Evolutionary conservation across 768 basidiomycete species (phyloP), one percentile per base, ranked within the genome.

Genomic region (Boletellus sp.): DNA sequence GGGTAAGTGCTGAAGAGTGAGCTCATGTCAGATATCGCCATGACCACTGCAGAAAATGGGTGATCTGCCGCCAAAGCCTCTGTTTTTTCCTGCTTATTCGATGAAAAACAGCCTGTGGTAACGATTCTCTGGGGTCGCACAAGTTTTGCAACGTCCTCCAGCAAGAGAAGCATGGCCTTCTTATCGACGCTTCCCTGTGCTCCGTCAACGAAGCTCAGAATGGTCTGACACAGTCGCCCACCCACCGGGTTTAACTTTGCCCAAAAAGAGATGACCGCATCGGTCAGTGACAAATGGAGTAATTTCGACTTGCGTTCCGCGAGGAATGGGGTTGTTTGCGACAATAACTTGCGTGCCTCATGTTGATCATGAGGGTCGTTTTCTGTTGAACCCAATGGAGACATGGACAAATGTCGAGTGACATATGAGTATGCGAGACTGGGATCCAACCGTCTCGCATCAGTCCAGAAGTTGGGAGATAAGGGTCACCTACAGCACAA

Each of bases 351-450:
- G 28, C 69, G 72, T 1, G 79, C 78, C 51, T 78, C 81, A 3
- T 59, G 58, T 47, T 67, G 65, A 48, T 84, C 82, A 10, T 74
- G 57, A 43, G 71, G 64, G 6, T 73, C 72, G 0, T 68, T 60
- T 15, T 60, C 45, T 8, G 77, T 55, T 13, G 70, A 66, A 0
- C 77, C 74, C 39, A 93, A 68, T 0, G 84, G 79, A 0, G 84
- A 84, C 16, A 73, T 65, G 13, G 78, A 76, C 20, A 90, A 68
- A 58, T 78, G 77, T 10, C 88, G 84, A 35, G 81, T 82, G 15
- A 72, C 69, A 57, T 83, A 89, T 2, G 80, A 73, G 61, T 92
- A 93, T 9, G 83, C 76, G 43, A 90, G 69, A 46, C 89, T 90
- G 48, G 17, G 54, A 6, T 40, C 37, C 34, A 6, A 41, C 51